Evolutionary conservation across 129 eudicot genomes (phyloP).

Genomic region (Heracleum sosnowskyi): DNA sequence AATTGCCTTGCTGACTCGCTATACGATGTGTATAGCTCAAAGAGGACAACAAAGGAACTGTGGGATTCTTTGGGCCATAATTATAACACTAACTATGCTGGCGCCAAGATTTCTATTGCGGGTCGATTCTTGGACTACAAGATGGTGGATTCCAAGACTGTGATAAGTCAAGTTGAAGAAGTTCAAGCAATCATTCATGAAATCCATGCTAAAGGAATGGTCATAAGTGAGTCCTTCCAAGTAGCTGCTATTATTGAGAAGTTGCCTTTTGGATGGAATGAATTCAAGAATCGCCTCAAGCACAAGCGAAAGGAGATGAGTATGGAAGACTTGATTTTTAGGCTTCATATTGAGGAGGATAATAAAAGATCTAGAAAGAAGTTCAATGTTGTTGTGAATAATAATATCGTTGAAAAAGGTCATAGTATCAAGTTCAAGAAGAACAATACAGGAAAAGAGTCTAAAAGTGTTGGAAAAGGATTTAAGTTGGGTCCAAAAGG

Average conservation of each 20-base stretch:
- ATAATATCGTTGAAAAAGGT: background rate
- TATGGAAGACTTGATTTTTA: background rate
- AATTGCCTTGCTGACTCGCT: background rate
- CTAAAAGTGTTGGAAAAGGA: background rate
- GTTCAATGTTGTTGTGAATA: background rate
- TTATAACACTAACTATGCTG: background rate
- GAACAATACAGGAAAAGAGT: background rate
- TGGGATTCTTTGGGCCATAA: background rate
- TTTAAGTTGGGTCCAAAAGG: background rate
- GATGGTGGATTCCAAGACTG: background rate
- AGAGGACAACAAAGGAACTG: background rate
- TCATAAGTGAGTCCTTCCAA: background rate
- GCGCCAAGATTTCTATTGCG: background rate
- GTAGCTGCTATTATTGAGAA: conserved; percentile 2
- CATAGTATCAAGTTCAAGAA: background rate
- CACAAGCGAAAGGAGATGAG: background rate
- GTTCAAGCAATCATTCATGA: background rate
- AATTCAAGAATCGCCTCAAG: background rate
- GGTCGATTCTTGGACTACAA: background rate
- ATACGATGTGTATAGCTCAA: background rate
- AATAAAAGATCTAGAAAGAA: background rate
- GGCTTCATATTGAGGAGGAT: background rate
- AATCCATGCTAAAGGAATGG: background rate
- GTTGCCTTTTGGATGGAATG: background rate
- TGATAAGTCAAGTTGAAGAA: background rate